Base-by-base conservation (phyloP, 371 early-diverging fungal genomes). In the Lichtheimia ornata region DNA sequence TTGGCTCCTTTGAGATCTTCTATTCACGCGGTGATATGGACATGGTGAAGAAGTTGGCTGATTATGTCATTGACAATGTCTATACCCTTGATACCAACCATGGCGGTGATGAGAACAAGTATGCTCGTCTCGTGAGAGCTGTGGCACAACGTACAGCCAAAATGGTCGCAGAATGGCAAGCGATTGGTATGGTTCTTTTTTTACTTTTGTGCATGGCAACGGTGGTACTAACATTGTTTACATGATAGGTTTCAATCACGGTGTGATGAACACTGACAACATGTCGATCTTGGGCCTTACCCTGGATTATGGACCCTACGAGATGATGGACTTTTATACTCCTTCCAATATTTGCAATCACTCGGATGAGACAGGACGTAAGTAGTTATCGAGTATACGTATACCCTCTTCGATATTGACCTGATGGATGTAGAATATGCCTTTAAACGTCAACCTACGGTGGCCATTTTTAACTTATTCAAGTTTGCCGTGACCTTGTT, bases 191-290 rank as follows among this genome's bases (percentile, higher is more conserved):
- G 62, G 18, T 13, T 53, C 9, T 28, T 28, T 7, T 28, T 28
- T 4, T 2, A 1, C 4, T 28, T 12, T 55, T 28, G 24, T 58
- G 15, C 5, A 35, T 49, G 9, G 22, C 53, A n/a, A n/a, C n/a
- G n/a, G 5, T n/a, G 20, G 7, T 43, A 30, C 11, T 57, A 43
- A 6, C 14, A 50, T 43, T 18, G n/a, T 42, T 1, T 22, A 22
- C 22, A 27, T 6, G 12, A 28, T 63, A 69, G 93, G 93, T 0
- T 96, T 92, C 69, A 91, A 91, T 69, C 94, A 93, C 61, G 94
- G 95, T 14, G 93, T 93, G 0, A 85, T 96, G 87, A 94, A 94
- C 67, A 94, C 95, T 0, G 94, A 95, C 65, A 95, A 94, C 59
- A 92, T 94, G 92, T 93, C 93, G 2, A 73, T 94, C 0, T 64